Base-by-base conservation (phyloP, 768 basidiomycete genomes). In the Suillus decipiens region DNA sequence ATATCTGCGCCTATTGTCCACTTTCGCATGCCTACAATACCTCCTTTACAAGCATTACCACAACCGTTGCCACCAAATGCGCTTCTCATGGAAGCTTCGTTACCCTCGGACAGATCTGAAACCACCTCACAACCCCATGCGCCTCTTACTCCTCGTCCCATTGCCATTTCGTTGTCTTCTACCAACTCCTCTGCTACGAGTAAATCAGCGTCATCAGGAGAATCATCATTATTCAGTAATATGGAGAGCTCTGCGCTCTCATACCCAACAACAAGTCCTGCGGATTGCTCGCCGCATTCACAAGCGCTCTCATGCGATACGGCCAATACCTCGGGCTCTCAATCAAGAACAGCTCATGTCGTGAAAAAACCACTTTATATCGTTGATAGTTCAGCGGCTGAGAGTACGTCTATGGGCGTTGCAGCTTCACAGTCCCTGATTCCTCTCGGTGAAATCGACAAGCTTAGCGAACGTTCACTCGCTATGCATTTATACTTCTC, bases 401-500 rank as follows among this genome's bases (percentile, higher is more conserved):
- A 82, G 64, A 79, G 73, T 58, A 81, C 82, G 51, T 71, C 72
- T 2, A 67, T 69, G 61, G 67, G 75, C 17, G 63, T 71, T 24
- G 64, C 76, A 33, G 76, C 79, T 24, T 75, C 69, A 19, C 70
- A 58, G 31, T 76, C 77, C 6, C 71, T 82, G 42, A 74, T 82
- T 39, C 74, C 80, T 1, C 66, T 78, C 24, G 78, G 80, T 36
- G 79, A 79, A 60, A 73, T 88, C 5, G 75, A 75, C 61, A 72
- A 72, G 33, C 71, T 89, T 65, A 85, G 76, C 63, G 84, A 88
- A 60, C 81, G 86, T 50, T 86, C 86, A 2, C 79, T 89, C 34
- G 87, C 88, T 0, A 88, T 90, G 86, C 89, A 90, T 62, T 80
- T 90, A 4, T 85, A 88, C 68, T 79, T 81, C 64, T 82, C 85